Percentiles rank a stretch among this genome's conserved stretches.
These are phyloP conservation scores for Monascus purpureus DNA, from an alignment of 495 filamentous ascomycete genomes.

Conservation along the genomic window DNA sequence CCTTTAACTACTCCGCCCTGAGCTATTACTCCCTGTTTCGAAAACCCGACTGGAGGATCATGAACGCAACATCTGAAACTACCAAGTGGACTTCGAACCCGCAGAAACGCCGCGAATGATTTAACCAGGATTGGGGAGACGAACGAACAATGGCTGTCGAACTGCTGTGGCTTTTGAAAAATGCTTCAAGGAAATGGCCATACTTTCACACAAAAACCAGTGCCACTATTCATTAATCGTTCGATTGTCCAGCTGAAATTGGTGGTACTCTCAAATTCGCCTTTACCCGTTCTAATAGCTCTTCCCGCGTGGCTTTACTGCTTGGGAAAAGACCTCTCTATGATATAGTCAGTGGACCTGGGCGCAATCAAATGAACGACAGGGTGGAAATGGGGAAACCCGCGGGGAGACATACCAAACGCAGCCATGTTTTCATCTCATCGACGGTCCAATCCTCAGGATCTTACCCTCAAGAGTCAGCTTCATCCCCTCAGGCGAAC, in stretches of 20 bases:
- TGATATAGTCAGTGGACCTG: conserved; percentile 5
- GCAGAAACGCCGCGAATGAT: neutral
- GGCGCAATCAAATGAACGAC: neutral
- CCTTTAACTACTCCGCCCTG: too few relatives aligned
- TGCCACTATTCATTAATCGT: conserved; percentile 1
- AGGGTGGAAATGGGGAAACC: conserved; percentile 3
- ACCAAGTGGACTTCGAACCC: too few relatives aligned
- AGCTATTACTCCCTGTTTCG: too few relatives aligned
- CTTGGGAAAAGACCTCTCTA: conserved; percentile 63
- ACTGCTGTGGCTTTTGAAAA: conserved; percentile 4
- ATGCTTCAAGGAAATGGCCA: too few relatives aligned
- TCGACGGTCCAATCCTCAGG: conserved; percentile 59
- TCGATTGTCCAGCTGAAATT: neutral
- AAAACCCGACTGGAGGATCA: too few relatives aligned
- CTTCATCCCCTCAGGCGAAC: neutral
- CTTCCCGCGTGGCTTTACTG: conserved; percentile 50
- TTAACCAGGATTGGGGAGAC: neutral
- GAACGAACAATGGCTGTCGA: conserved; percentile 3
- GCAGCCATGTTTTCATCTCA: conserved; percentile 63
- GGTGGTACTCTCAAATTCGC: conserved; percentile 52
- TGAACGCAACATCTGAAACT: too few relatives aligned
- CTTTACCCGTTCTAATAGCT: conserved; percentile 67
- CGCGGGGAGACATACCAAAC: conserved; percentile 41
- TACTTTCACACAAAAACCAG: too few relatives aligned
- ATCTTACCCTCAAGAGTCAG: conserved; percentile 24